Base-by-base conservation (phyloP, 2,329 filamentous ascomycete species). In the Fusarium anthophilum region DNA sequence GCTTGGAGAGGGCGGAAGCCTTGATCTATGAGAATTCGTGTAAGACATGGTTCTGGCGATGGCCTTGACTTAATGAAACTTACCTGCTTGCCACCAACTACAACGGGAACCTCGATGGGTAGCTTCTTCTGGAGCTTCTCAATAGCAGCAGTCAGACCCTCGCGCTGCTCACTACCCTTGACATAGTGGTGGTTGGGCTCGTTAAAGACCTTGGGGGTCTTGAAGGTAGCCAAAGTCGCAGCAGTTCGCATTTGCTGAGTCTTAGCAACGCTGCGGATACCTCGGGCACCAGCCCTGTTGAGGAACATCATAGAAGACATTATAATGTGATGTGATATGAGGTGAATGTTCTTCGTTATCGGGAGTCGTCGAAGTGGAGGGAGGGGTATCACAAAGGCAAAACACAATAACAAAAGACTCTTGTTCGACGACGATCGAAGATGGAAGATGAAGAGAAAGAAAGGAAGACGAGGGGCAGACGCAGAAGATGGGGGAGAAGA, bases 111-210 rank as follows among this genome's bases (percentile, higher is more conserved):
- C 66, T 95, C 89, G 55, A 97, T 81, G 10, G 95, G 91, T 13
- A 90, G 88, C 80, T 89, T 89, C 78, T 90, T 89, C 83, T 93
- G 91, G 75, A 94, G 86, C 43, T 86, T 85, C 77, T 93, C 89
- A 32, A 98, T 84, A 24, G 95, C 94, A 54, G 92, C 90, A 54
- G 91, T 89, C 57, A 99, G 89, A 74, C 91, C 92, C 78, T 92
- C 89, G 70, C 96, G 90, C 81, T 98, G 93, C 30, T 91, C 83
- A 3, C 95, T 96, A 69, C 92, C 94, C 82, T 96, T 96, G 73
- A 88, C 88, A 82, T 98, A 99, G 84, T 96, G 93, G 86, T 97
- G 93, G 82, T 98, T 99, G n/a, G 94, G 94, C 86, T 99, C 96
- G 82, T 99, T 99, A 81, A 90, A 87, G 78, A 98, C 90, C 73